Evolutionary conservation across 768 basidiomycete genomes (phyloP).

Genomic region (Saitozyma podzolica): DNA sequence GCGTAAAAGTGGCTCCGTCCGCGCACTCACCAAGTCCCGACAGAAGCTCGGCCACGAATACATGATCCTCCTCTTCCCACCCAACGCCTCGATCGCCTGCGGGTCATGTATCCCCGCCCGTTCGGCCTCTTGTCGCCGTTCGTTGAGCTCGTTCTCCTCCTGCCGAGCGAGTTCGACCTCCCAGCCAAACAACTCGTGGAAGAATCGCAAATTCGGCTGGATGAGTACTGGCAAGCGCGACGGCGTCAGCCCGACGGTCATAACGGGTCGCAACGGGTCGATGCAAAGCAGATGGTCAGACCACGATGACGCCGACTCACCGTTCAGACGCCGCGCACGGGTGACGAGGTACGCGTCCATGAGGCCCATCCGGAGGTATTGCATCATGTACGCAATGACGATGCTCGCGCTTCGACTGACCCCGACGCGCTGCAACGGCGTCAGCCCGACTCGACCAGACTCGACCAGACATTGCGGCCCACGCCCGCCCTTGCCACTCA

Average conservation of each 20-base stretch:
- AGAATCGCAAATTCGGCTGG: conserved; percentile 91
- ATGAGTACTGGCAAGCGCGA: conserved; percentile 63
- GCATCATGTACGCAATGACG: conserved; percentile 97
- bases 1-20: neutral
- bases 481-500: conserved; percentile 20
- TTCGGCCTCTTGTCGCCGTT: conserved; percentile 17
- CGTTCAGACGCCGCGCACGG: conserved; percentile 77
- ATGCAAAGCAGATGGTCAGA: conserved; percentile 30
- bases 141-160: conserved; percentile 23
- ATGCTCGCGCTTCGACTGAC: conserved; percentile 92
- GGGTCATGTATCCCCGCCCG: conserved; percentile 13
- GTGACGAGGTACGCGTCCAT: conserved; percentile 93
- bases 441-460: neutral
- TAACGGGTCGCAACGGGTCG: neutral
- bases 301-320: conserved; percentile 21
- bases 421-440: conserved; percentile 70
- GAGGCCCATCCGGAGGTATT: conserved; percentile 76
- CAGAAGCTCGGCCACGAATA: conserved; percentile 51
- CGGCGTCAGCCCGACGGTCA: neutral
- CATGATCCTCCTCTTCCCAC: conserved; percentile 25
- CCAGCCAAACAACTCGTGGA: conserved; percentile 94
- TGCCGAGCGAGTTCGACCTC: conserved; percentile 75
- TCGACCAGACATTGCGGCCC: neutral
- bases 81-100: conserved; percentile 1
- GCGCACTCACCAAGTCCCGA: conserved; percentile 46